Percentiles rank a stretch among this genome's conserved stretches.
These are phyloP conservation scores for Pichia rugopelliculosa DNA, from an alignment of 805 yeast genomes.

Conservation along the genomic window DNA sequence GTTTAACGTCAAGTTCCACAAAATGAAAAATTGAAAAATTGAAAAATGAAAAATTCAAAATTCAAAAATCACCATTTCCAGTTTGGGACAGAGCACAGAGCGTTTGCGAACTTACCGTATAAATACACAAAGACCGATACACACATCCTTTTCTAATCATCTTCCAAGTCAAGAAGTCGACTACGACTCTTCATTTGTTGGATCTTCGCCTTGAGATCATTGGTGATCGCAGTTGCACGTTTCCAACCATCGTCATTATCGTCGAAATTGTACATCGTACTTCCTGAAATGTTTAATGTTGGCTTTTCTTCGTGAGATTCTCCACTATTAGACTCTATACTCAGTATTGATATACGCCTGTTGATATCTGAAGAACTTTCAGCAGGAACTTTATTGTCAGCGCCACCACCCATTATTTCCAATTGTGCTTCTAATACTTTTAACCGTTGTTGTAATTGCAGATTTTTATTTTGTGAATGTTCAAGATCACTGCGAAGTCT, in stretches of 20 bases:
- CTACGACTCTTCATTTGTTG: slow-evolving; percentile 77
- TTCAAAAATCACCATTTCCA: neutral
- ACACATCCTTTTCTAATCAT: neutral
- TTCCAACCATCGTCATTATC: slow-evolving; percentile 69
- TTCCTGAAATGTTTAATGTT: slow-evolving; percentile 9
- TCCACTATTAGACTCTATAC: slow-evolving; percentile 21
- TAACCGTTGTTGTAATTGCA: slow-evolving; percentile 21
- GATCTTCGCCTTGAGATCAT: slow-evolving; percentile 76
- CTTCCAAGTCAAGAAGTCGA: slow-evolving; percentile 17
- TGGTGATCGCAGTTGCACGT: slow-evolving; percentile 84
- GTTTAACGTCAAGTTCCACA: no score
- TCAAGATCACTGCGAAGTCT: slow-evolving; percentile 59
- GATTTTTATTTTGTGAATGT: slow-evolving; percentile 42
- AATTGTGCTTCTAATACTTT: slow-evolving; percentile 14
- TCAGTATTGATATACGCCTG: slow-evolving; percentile 28
- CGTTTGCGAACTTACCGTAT: no score
- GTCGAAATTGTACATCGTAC: slow-evolving; percentile 29
- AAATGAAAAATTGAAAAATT: no score
- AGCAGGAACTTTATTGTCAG: neutral
- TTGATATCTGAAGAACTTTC: slow-evolving; percentile 21
- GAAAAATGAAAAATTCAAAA: neutral
- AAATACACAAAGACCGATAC: no score
- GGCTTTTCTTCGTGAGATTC: slow-evolving; percentile 9
- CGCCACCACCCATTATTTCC: neutral
- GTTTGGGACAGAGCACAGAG: no score